A percentile compares a stretch with the other conserved stretches of the same genome.
Evolutionary conservation across 2,329 filamentous ascomycete species (phyloP).

Genomic region (Colletotrichum euphorbiae): DNA sequence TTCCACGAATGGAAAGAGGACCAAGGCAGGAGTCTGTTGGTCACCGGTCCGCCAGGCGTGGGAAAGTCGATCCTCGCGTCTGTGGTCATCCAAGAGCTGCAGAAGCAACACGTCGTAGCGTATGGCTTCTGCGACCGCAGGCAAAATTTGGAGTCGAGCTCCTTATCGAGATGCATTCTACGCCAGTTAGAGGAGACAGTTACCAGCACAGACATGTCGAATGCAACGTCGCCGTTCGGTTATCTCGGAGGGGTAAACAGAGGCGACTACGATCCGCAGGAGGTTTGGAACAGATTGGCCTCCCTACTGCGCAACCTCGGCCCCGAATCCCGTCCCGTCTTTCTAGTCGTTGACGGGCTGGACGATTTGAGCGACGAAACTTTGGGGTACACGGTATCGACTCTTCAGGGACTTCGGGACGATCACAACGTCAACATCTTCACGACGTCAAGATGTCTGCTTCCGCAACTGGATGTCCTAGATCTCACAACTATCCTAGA

Average conservation of each 20-base stretch:
- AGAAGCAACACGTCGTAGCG: background rate
- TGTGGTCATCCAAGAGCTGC: background rate
- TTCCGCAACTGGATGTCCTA: background rate
- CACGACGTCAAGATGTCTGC: background rate
- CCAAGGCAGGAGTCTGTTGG: background rate
- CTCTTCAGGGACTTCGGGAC: background rate
- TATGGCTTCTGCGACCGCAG: background rate
- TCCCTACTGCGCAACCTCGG: no score
- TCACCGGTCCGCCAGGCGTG: background rate
- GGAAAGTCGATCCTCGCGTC: background rate
- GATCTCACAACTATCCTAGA: background rate
- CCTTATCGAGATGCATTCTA: background rate
- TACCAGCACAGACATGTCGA: background rate
- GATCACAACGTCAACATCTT: background rate
- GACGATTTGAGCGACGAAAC: background rate
- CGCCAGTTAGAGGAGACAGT: background rate
- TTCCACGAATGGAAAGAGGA: background rate
- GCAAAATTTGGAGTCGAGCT: no score
- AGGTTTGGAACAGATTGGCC: no score
- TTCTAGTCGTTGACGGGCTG: background rate
- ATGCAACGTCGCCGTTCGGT: background rate
- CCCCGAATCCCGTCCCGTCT: background rate
- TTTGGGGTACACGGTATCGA: background rate
- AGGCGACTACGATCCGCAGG: no score
- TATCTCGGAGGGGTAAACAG: no score